Conservation (phyloP, 352 stramenopile species). For the Globisporangium cederbergense region DNA sequence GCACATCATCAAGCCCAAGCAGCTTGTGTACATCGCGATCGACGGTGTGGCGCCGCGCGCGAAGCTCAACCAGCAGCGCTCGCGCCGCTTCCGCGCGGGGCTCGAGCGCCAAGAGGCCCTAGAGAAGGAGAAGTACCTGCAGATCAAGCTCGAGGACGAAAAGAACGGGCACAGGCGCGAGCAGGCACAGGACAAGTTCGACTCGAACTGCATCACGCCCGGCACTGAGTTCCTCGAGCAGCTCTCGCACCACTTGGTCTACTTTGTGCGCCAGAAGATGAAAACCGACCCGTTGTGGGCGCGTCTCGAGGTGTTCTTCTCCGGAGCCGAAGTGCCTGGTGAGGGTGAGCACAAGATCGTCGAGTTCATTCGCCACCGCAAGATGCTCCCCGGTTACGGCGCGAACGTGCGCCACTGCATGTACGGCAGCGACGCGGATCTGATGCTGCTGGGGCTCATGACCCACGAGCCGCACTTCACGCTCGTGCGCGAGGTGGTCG, state of each 20-base stretch:
- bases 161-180: constrained; percentile 44
- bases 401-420: constrained; percentile 97
- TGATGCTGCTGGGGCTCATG: constrained; percentile 98
- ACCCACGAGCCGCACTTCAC: constrained; percentile 99
- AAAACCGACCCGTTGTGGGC: constrained; percentile 94
- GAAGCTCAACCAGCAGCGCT: constrained; percentile 99
- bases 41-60: constrained; percentile 98
- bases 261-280: constrained; percentile 97
- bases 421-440: constrained; percentile 98
- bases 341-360: constrained; percentile 99
- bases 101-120: constrained; percentile 72
- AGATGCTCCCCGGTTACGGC: constrained; percentile 91
- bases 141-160: constrained; percentile 74
- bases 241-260: constrained; percentile 86
- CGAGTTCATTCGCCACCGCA: constrained; percentile 94
- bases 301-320: constrained; percentile 96
- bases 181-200: constrained; percentile 85
- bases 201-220: constrained; percentile 99
- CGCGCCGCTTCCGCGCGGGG: constrained; percentile 90
- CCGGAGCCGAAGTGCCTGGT: constrained; percentile 95
- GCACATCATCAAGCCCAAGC: constrained; percentile 95
- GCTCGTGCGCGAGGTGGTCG: constrained; percentile 96
- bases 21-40: constrained; percentile 98
- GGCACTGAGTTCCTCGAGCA: constrained; percentile 99
- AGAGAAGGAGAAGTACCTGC: constrained; percentile 62